Percentiles rank a stretch among this genome's conserved stretches.
Conservation (phyloP, 257 asterid genomes). For the Nicotiana attenuata region DNA sequence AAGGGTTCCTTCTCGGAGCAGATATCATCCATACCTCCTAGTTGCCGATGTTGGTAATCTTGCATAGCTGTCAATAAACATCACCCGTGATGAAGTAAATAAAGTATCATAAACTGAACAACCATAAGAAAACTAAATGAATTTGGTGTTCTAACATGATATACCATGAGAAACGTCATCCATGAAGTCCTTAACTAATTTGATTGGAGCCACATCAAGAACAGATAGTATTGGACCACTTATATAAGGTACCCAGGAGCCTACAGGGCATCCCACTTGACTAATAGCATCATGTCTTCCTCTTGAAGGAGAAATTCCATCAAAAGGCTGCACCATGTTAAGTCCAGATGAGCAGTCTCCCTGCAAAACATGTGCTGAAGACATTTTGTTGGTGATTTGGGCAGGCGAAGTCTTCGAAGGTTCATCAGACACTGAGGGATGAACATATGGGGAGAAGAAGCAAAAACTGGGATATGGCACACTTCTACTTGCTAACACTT, state of each 20-base stretch:
- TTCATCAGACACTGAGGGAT: constrained; percentile 57
- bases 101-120: constrained; percentile 17
- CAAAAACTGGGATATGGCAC: constrained; percentile 71
- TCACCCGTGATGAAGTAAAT: constrained; percentile 18
- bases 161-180: constrained; percentile 78
- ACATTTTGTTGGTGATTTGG: constrained; percentile 24
- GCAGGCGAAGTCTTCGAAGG: constrained; percentile 30
- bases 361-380: constrained; percentile 22
- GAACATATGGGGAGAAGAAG: constrained; percentile 62
- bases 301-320: constrained; percentile 21
- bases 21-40: constrained; percentile 45
- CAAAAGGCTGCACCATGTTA: constrained; percentile 32
- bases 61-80: constrained; percentile 47
- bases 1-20: constrained; percentile 58
- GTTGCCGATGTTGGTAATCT: constrained; percentile 41
- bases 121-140: constrained; percentile 11
- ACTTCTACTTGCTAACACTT: constrained; percentile 54
- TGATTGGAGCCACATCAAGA: constrained; percentile 88
- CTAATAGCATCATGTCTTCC: constrained; percentile 27
- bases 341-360: constrained; percentile 32
- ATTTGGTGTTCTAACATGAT: constrained; percentile 22
- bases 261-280: constrained; percentile 31
- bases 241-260: constrained; percentile 61
- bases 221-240: constrained; percentile 65
- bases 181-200: constrained; percentile 60